Evolutionary conservation across 495 filamentous ascomycete species (phyloP).

Genomic region (Trypethelium eluteriae): DNA sequence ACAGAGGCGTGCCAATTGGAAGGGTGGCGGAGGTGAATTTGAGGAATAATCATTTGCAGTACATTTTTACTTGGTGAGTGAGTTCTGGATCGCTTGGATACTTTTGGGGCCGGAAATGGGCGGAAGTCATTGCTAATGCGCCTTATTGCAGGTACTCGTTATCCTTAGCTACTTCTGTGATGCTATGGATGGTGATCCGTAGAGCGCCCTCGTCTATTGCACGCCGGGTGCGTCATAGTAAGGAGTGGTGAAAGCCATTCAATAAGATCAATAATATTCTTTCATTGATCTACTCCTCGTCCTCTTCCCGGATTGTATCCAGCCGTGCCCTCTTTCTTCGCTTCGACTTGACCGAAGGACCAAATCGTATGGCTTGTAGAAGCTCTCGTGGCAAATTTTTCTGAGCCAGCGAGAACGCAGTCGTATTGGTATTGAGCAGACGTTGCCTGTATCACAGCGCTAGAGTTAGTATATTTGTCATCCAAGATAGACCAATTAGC

Average conservation of each 20-base stretch:
- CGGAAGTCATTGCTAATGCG: background rate
- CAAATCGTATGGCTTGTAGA: constrained; percentile 70
- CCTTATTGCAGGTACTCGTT: constrained; percentile 70
- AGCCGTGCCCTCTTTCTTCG: constrained; percentile 35
- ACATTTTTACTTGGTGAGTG: constrained; percentile 93
- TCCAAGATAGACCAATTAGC: constrained; percentile 1
- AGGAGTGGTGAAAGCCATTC: constrained; percentile 55
- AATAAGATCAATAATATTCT: background rate
- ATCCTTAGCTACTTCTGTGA: constrained; percentile 75
- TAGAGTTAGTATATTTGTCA: constrained; percentile 16
- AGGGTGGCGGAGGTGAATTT: constrained; percentile 84
- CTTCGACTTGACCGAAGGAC: constrained; percentile 42
- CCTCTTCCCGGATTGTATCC: constrained; percentile 32
- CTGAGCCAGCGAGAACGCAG: constrained; percentile 75
- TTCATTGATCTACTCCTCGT: constrained; percentile 11
- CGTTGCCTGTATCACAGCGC: constrained; percentile 56
- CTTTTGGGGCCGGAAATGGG: background rate
- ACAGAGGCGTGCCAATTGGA: constrained; percentile 87
- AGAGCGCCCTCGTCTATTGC: constrained; percentile 69
- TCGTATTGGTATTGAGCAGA: constrained; percentile 60
- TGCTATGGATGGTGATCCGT: constrained; percentile 88
- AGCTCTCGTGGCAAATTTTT: constrained; percentile 75
- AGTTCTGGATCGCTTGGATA: background rate
- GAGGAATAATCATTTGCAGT: constrained; percentile 87
- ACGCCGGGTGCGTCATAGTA: constrained; percentile 70